Evolutionary conservation across 768 basidiomycete genomes (phyloP).

Genomic region (Mycena galericulata): DNA sequence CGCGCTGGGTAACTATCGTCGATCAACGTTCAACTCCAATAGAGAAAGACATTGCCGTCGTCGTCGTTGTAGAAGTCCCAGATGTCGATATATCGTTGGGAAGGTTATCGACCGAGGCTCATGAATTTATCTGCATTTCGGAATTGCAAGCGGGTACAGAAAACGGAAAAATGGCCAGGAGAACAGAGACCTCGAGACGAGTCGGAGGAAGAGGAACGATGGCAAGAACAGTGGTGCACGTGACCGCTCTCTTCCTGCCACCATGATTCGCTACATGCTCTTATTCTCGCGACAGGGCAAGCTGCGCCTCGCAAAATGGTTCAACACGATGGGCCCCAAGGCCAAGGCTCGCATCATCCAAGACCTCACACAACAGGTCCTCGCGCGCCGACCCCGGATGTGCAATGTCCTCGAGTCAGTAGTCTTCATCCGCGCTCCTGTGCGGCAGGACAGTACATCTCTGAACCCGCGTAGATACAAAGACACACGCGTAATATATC

Average conservation of each 20-base stretch:
- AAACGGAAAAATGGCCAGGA: too few species aligned
- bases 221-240: neutral
- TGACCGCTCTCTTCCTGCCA: neutral
- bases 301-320: conserved; percentile 96
- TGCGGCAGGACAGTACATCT: neutral
- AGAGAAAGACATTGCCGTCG: too few species aligned
- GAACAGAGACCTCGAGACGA: too few species aligned
- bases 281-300: conserved; percentile 93
- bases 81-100: too few species aligned
- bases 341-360: conserved; percentile 92
- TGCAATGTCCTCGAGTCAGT: conserved; percentile 88
- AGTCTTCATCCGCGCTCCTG: neutral
- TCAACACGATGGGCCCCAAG: conserved; percentile 84
- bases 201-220: too few species aligned
- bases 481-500: conserved; percentile 85
- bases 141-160: too few species aligned
- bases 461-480: conserved; percentile 67
- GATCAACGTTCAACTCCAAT: too few species aligned
- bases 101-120: too few species aligned
- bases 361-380: conserved; percentile 93
- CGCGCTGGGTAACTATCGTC: too few species aligned
- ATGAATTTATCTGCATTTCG: too few species aligned
- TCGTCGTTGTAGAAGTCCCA: too few species aligned
- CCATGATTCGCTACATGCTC: conserved; percentile 93
- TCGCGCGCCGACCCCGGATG: conserved; percentile 89